Percentiles rank a stretch among this genome's conserved stretches.
These are phyloP conservation scores for Styphnolobium japonicum DNA, from an alignment of 306 rosid species.

Conservation along the genomic window DNA sequence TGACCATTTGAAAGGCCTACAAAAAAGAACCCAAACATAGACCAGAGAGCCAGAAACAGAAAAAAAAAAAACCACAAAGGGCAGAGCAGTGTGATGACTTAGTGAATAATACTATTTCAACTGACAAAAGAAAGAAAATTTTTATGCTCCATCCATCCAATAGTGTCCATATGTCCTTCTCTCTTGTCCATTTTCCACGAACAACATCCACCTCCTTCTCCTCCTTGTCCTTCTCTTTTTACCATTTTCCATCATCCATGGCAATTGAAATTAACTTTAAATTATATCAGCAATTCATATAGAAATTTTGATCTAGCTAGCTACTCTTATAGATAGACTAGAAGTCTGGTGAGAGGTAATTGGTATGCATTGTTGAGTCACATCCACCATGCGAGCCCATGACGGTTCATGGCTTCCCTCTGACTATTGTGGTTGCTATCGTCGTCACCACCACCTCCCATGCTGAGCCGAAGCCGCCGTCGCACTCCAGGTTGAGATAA, in stretches of 20 bases:
- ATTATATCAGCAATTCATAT: background rate
- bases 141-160: slow-evolving; percentile 1
- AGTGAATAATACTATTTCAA: background rate
- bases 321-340: slow-evolving; percentile 29
- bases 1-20: slow-evolving; percentile 49
- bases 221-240: background rate
- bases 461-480: no score
- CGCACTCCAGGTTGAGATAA: no score
- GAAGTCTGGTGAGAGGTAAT: slow-evolving; percentile 67
- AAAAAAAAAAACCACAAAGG: background rate
- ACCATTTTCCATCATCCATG: background rate
- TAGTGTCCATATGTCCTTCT: background rate
- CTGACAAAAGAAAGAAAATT: background rate
- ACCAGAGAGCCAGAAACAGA: background rate
- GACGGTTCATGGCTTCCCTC: slow-evolving; percentile 47
- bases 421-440: no score
- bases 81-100: background rate
- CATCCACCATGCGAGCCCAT: slow-evolving; percentile 51
- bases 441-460: no score
- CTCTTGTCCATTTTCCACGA: slow-evolving; percentile 1
- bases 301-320: background rate
- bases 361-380: slow-evolving; percentile 56
- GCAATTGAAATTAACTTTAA: background rate
- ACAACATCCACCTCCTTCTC: background rate
- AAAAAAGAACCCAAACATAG: background rate